phyloP scores from a whole-genome alignment of 2,329 filamentous ascomycete genomes.

The Colletotrichum kahawae region DNA sequence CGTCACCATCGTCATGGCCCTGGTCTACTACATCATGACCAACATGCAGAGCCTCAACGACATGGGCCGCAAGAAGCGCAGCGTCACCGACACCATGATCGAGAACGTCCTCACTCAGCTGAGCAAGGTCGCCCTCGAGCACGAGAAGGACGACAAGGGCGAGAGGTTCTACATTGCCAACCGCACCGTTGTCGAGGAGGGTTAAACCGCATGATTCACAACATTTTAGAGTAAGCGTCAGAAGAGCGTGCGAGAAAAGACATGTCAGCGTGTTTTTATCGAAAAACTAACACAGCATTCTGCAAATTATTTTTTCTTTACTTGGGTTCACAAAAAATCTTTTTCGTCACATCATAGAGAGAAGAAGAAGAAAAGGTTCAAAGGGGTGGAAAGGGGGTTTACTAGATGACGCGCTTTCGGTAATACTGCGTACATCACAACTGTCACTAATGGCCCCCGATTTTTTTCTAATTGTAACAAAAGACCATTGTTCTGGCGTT shows the following conservation, averaged over 20 bases:
- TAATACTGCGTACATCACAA: not conserved
- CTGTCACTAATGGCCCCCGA: conserved; percentile 4
- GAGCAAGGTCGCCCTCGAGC: conserved; percentile 67
- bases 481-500: conserved; percentile 14
- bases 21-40: conserved; percentile 69
- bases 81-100: conserved; percentile 26
- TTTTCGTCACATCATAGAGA: not conserved
- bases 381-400: not conserved
- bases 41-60: conserved; percentile 63
- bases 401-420: not conserved
- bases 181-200: conserved; percentile 23
- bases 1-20: conserved; percentile 68
- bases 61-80: conserved; percentile 67
- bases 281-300: not conserved
- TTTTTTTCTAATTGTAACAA: conserved; percentile 4
- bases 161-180: conserved; percentile 23
- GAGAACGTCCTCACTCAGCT: conserved; percentile 57
- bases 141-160: conserved; percentile 54
- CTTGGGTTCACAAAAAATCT: not conserved
- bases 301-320: not conserved
- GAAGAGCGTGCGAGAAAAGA: not conserved
- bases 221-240: not conserved
- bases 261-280: not conserved
- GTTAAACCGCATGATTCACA: not conserved
- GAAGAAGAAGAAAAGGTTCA: not conserved